Conservation (phyloP, 495 filamentous ascomycete genomes). For the Symbiotaphrina buchneri region DNA sequence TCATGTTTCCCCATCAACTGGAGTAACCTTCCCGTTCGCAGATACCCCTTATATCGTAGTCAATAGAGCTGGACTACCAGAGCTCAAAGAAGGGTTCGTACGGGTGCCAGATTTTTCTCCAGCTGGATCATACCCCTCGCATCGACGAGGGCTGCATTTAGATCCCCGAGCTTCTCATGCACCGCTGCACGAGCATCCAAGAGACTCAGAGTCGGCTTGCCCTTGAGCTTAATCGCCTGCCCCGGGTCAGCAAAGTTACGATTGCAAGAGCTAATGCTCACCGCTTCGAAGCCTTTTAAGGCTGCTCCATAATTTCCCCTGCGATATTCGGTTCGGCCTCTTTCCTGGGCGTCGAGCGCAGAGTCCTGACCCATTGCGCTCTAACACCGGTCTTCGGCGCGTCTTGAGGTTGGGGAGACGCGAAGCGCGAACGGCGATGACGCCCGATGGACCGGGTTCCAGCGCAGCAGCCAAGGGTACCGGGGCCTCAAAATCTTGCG, state of each 20-base stretch:
- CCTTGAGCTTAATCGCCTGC: constrained; percentile 3
- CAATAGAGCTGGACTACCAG: constrained; percentile 1
- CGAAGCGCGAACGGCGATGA: too few species aligned
- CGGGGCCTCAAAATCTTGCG: too few species aligned
- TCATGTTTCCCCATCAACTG: constrained; percentile 26
- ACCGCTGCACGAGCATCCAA: constrained; percentile 38
- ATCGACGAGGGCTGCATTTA: constrained; percentile 31
- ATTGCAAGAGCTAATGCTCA: constrained; percentile 1
- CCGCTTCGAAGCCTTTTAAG: constrained; percentile 3
- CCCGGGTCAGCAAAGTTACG: background rate
- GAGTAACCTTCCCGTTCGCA: constrained; percentile 39
- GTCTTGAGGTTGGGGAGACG: too few species aligned
- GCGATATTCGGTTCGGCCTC: constrained; percentile 1
- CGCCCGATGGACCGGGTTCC: too few species aligned
- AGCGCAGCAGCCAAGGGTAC: too few species aligned
- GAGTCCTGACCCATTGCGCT: too few species aligned
- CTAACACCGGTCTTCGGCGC: too few species aligned
- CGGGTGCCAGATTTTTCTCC: constrained; percentile 22
- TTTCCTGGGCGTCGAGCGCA: background rate
- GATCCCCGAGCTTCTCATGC: constrained; percentile 30
- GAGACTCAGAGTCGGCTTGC: constrained; percentile 9
- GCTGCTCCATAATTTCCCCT: constrained; percentile 2
- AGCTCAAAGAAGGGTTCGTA: constrained; percentile 8
- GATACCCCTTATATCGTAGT: constrained; percentile 26
- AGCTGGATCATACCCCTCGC: constrained; percentile 32